Base-by-base conservation (phyloP, 2,329 filamentous ascomycete genomes). In the Apiospora phragmitis region DNA sequence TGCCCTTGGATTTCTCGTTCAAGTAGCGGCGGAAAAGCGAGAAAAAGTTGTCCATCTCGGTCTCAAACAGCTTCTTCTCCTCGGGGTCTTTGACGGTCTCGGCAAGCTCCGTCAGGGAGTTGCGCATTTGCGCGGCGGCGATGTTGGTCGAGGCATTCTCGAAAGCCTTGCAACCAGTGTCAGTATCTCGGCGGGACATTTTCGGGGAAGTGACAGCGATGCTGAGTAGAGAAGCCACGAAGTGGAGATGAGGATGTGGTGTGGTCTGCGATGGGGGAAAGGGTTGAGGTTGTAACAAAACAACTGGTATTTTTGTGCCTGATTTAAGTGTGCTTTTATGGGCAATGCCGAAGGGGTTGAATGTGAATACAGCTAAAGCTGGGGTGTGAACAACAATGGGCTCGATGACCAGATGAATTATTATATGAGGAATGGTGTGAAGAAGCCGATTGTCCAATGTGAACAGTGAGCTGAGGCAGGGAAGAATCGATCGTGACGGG, bases 11-110 rank as follows among this genome's bases (percentile, higher is more conserved):
- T 89, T 98, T 97, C 87, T 98, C 96, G 82, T 98, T 98, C 74
- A 99, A 88, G 85, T 98, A 99, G 85, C 96, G 91, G 81, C 96
- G 93, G 92, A 99, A 99, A 73, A 99, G 92, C 72, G 94, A 92
- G 82, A 99, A 99, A 89, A 99, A 99, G 91, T 99, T 99, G 90
- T 99, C 96, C 95, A 98, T 98, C 86, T 99, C 95, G 5, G 95
- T 97, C 87, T 98, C 95, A 83, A 98, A 98, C 76, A 97, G 91
- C 93, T 97, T 95, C 85, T 93, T 94, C 81, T 93, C 85, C 73
- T 91, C 86, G 70, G 92, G 88, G 81, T 98, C 94, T 79, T 91
- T 89, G 81, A 98, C 95, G 12, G 92, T 93, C 85, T 99, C 96
- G 77, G 93, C 89, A 74, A 99, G 92, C 83, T 92, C 91, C 82